phyloP scores from a whole-genome alignment of 495 filamentous ascomycete genomes.

The Penicilliopsis zonata region DNA sequence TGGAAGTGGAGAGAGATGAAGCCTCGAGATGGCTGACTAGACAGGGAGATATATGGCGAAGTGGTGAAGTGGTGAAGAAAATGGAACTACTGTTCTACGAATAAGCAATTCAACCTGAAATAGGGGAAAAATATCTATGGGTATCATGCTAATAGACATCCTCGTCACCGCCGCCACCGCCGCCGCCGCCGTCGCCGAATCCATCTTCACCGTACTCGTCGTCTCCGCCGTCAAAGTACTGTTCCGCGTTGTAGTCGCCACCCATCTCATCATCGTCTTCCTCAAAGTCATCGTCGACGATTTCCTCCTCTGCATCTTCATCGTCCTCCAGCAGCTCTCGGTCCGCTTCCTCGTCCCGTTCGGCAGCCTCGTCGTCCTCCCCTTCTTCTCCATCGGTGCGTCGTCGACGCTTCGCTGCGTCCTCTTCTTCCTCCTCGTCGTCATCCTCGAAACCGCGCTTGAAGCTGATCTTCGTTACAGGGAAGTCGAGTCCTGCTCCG shows the following conservation, averaged over 20 bases:
- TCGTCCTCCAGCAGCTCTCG: conserved; percentile 29
- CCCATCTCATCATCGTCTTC: conserved; percentile 46
- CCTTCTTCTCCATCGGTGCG: conserved; percentile 15
- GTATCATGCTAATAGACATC: conserved; percentile 36
- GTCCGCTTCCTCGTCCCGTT: conserved; percentile 20
- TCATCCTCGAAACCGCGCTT: conserved; percentile 37
- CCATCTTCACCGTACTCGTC: conserved; percentile 43
- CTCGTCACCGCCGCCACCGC: conserved; percentile 35
- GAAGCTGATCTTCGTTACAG: conserved; percentile 12
- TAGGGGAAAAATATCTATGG: too few relatives aligned
- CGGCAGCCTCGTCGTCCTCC: conserved; percentile 25
- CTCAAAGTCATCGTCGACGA: conserved; percentile 44
- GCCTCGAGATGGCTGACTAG: too few relatives aligned
- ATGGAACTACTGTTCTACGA: too few relatives aligned
- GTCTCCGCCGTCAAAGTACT: conserved; percentile 53
- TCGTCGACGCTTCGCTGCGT: conserved; percentile 13
- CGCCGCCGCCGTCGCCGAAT: conserved; percentile 36
- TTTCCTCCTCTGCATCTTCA: conserved; percentile 37
- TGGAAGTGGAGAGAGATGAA: too few relatives aligned
- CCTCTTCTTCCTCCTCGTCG: conserved; percentile 29
- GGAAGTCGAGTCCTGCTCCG: conserved; percentile 20
- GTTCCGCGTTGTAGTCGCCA: conserved; percentile 51
- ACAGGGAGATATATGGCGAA: too few relatives aligned
- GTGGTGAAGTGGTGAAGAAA: too few relatives aligned
- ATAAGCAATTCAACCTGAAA: too few relatives aligned